Evolutionary conservation across 371 early-diverging fungal species (phyloP).

Genomic region (Mucor plumbeus): DNA sequence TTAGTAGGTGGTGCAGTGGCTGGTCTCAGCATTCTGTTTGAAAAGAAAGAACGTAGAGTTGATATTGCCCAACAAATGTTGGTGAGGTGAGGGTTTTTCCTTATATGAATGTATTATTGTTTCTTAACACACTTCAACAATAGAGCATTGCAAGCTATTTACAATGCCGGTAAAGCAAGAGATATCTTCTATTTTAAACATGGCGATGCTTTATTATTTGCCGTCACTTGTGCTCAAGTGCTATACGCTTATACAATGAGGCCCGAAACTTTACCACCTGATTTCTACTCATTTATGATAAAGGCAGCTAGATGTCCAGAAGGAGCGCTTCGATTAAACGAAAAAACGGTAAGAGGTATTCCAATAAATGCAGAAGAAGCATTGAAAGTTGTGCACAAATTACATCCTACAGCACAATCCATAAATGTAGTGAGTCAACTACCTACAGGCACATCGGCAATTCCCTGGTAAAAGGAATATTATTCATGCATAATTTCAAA

Average conservation of each 20-base stretch:
- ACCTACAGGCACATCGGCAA: conserved; percentile 27
- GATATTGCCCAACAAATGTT: conserved; percentile 70
- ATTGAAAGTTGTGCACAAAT: conserved; percentile 42
- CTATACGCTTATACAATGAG: conserved; percentile 73
- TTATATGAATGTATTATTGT: background rate
- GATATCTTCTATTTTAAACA: conserved; percentile 68
- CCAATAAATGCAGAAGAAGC: conserved; percentile 53
- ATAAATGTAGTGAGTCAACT: conserved; percentile 40
- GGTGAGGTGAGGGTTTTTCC: conserved; percentile 43
- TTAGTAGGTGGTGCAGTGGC: conserved; percentile 65
- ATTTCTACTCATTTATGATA: conserved; percentile 69
- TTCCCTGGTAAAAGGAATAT: conserved; percentile 41
- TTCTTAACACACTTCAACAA: background rate
- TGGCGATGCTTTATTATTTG: conserved; percentile 69
- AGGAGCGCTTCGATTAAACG: conserved; percentile 56
- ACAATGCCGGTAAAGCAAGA: conserved; percentile 65
- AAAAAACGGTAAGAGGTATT: conserved; percentile 52
- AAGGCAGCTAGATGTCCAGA: conserved; percentile 69
- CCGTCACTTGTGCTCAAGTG: conserved; percentile 62
- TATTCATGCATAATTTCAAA: background rate
- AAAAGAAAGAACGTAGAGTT: conserved; percentile 63
- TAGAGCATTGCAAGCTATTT: conserved; percentile 64
- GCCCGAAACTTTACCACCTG: conserved; percentile 69
- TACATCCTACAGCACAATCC: conserved; percentile 52
- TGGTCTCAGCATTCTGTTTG: conserved; percentile 62